Evolutionary conservation across 768 basidiomycete genomes (phyloP).

Genomic region (Lentinus brumalis): DNA sequence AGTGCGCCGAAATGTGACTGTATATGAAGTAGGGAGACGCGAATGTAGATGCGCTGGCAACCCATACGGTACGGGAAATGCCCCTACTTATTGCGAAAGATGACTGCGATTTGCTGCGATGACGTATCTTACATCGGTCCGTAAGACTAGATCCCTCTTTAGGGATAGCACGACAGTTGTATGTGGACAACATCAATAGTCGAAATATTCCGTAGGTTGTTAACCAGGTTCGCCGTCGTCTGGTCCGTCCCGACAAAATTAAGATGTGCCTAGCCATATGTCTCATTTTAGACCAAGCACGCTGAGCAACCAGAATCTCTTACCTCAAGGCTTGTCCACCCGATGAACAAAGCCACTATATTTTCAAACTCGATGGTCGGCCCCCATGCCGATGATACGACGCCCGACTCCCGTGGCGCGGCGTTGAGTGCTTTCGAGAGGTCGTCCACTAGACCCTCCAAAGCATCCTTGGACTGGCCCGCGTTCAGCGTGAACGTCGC

Average conservation of each 20-base stretch:
- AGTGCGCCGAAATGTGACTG: too few species aligned
- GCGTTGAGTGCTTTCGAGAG: background rate
- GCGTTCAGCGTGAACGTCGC: slow-evolving; percentile 8
- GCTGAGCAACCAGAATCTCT: background rate
- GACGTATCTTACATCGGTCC: too few species aligned
- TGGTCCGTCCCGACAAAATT: background rate
- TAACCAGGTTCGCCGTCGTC: background rate
- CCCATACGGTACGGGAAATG: too few species aligned
- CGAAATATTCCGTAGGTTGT: too few species aligned
- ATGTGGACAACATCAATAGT: too few species aligned
- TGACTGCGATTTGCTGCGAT: too few species aligned
- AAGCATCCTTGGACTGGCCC: slow-evolving; percentile 2
- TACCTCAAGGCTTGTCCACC: slow-evolving; percentile 18
- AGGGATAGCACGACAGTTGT: too few species aligned
- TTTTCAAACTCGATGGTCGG: slow-evolving; percentile 8
- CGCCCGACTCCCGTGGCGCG: slow-evolving; percentile 4
- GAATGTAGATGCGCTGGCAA: too few species aligned
- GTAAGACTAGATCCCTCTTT: too few species aligned
- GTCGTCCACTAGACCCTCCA: slow-evolving; percentile 5
- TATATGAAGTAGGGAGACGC: too few species aligned
- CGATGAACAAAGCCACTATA: slow-evolving; percentile 7
- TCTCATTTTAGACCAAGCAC: background rate
- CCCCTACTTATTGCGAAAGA: too few species aligned
- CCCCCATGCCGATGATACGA: slow-evolving; percentile 10
- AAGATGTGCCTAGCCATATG: background rate